A percentile compares a stretch with the other conserved stretches of the same genome.
Evolutionary conservation across 352 stramenopile genomes (phyloP).

Genomic region (Thraustochytrium striatum): DNA sequence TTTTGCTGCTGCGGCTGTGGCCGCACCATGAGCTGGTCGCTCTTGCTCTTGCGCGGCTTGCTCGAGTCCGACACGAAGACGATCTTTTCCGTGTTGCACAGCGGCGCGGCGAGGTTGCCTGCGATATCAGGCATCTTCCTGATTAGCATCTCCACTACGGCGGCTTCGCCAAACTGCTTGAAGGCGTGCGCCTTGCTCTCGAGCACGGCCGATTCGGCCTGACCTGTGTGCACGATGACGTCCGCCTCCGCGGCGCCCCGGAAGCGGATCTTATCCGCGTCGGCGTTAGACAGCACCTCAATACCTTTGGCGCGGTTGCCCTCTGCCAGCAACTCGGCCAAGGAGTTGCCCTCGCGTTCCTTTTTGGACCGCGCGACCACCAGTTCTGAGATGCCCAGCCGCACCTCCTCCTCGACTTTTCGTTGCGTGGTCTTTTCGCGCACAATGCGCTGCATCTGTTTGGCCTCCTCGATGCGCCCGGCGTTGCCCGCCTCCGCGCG

Average conservation of each 20-base stretch:
- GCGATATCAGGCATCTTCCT: not conserved
- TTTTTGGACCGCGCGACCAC: not conserved
- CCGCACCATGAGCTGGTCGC: too few species aligned
- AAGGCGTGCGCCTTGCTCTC: not conserved
- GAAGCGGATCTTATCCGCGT: not conserved
- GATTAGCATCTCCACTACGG: slow-evolving; percentile 26
- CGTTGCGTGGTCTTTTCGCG: slow-evolving; percentile 13
- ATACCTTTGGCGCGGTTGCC: not conserved
- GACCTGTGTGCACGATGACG: not conserved
- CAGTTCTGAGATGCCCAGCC: not conserved
- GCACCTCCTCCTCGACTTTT: not conserved
- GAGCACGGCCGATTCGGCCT: slow-evolving; percentile 2
- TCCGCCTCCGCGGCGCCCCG: not conserved
- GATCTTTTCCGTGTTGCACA: not conserved
- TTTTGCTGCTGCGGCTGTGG: too few species aligned
- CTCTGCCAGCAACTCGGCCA: not conserved
- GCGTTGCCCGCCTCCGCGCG: not conserved
- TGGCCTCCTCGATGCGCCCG: not conserved
- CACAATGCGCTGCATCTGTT: slow-evolving; percentile 5
- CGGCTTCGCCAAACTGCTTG: not conserved
- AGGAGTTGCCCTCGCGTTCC: slow-evolving; percentile 7
- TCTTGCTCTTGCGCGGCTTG: too few species aligned
- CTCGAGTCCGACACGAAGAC: slow-evolving; percentile 13
- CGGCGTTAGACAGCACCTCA: not conserved
- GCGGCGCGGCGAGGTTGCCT: not conserved